Evolutionary conservation across 306 rosid species (phyloP).

Genomic region (Malus domestica): DNA sequence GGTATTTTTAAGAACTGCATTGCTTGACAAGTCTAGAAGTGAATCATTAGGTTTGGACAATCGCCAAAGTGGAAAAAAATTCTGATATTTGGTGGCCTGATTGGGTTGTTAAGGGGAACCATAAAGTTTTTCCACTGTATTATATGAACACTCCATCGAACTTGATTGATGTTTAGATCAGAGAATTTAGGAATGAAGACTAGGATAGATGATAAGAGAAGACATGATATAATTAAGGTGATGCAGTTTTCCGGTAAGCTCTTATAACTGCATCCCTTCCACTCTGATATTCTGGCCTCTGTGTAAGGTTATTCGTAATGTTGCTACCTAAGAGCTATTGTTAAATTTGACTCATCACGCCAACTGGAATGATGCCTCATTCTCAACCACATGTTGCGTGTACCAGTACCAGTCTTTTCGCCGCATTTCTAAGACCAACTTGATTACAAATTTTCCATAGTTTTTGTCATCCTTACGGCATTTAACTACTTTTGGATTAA

Average conservation of each 20-base stretch:
- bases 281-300: no score
- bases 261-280: no score
- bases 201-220: no score
- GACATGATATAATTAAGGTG: no score
- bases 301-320: no score
- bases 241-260: no score
- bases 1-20: neutral
- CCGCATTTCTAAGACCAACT: neutral
- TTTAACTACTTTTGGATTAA: neutral
- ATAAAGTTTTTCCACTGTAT: neutral
- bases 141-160: neutral
- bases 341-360: neutral
- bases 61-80: neutral
- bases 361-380: neutral
- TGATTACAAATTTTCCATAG: neutral
- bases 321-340: neutral
- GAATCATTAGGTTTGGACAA: neutral
- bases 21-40: neutral
- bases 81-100: neutral
- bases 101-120: neutral
- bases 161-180: no score
- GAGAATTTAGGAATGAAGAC: no score
- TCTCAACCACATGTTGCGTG: no score
- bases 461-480: neutral
- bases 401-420: neutral